phyloP scores from a whole-genome alignment of 192 early-diverging fungal species.

The Funneliformis mosseae region DNA sequence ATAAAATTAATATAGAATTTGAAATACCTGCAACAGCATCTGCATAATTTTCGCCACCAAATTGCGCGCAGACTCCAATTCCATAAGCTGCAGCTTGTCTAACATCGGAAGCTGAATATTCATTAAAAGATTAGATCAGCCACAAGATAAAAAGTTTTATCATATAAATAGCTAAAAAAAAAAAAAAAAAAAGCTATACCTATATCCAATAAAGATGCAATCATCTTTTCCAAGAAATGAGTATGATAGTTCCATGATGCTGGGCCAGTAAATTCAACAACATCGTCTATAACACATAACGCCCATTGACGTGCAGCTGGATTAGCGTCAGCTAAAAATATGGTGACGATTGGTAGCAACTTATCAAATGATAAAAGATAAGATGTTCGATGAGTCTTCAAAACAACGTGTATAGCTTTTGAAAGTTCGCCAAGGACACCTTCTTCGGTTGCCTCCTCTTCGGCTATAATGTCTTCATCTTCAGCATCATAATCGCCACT shows the following conservation, averaged over 20 bases:
- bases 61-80: constrained; percentile 88
- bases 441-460: constrained; percentile 82
- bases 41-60: constrained; percentile 82
- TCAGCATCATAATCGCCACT: constrained; percentile 88
- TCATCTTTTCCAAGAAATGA: constrained; percentile 70
- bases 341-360: constrained; percentile 71
- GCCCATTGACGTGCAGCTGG: constrained; percentile 87
- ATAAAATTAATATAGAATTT: constrained; percentile 15
- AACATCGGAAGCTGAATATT: constrained; percentile 61
- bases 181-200: neutral
- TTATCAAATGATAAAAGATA: constrained; percentile 85
- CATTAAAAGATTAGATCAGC: neutral
- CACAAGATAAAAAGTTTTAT: neutral
- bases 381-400: constrained; percentile 70
- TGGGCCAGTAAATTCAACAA: constrained; percentile 88
- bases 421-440: constrained; percentile 83
- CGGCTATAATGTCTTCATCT: constrained; percentile 85
- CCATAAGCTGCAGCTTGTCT: constrained; percentile 95
- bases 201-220: constrained; percentile 55
- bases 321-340: constrained; percentile 66
- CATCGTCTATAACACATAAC: constrained; percentile 89
- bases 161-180: neutral
- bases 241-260: constrained; percentile 63
- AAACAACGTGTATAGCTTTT: constrained; percentile 76
- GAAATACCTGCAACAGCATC: constrained; percentile 60